Conservation (phyloP, 805 yeast species). For the Schizosaccharomyces osmophilus region DNA sequence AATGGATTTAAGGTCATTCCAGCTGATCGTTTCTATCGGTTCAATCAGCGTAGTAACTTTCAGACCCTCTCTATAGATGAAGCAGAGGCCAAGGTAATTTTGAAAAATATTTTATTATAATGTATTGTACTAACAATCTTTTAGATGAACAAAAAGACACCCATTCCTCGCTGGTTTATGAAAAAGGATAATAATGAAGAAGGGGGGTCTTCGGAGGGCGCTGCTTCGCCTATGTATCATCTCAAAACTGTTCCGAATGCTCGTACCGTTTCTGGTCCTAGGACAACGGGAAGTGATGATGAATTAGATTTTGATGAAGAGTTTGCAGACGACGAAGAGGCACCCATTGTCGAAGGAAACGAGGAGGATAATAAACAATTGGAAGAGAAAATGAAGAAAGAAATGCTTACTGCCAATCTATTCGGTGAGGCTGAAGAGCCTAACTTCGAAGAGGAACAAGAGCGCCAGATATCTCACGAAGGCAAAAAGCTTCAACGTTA, state of each 20-base stretch:
- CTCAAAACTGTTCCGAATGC: conserved; percentile 8
- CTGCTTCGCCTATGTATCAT: conserved; percentile 6
- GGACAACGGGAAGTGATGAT: conserved; percentile 49
- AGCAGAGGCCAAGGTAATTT: conserved; percentile 40
- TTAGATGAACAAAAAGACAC: conserved; percentile 52
- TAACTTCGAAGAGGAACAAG: conserved; percentile 47
- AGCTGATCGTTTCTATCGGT: conserved; percentile 76
- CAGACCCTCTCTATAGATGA: conserved; percentile 87
- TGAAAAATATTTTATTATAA: not conserved
- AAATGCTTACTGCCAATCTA: conserved; percentile 24
- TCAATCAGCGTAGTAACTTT: conserved; percentile 79
- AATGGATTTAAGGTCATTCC: conserved; percentile 86
- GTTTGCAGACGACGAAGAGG: conserved; percentile 96
- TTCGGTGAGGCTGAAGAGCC: conserved; percentile 15
- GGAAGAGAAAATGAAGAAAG: conserved; percentile 44
- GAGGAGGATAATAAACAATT: conserved; percentile 86
- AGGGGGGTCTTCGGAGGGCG: conserved; percentile 13
- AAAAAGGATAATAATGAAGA: conserved; percentile 38
- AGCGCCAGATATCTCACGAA: conserved; percentile 66
- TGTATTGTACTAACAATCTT: not conserved
- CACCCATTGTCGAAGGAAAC: conserved; percentile 86
- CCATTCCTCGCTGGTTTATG: conserved; percentile 81
- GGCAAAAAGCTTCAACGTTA: conserved; percentile 71
- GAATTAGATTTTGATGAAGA: conserved; percentile 90
- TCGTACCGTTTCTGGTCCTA: not conserved